Evolutionary conservation across 202 grass and related monocot genomes (phyloP).

Genomic region (Sporobolus alterniflorus): DNA sequence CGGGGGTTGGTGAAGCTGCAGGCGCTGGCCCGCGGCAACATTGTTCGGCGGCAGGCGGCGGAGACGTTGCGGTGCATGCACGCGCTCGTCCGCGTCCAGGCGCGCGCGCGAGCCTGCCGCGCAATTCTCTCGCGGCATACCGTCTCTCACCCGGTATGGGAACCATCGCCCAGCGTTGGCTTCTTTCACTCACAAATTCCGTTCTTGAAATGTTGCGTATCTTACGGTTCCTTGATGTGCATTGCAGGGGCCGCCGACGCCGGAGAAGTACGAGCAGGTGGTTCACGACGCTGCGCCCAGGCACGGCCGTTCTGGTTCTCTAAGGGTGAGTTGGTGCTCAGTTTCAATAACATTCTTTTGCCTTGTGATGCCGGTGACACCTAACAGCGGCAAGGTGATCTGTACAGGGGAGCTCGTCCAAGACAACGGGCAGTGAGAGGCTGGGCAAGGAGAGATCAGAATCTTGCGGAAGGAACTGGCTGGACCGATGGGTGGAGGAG

Average conservation of each 20-base stretch:
- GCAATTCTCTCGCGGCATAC: conserved; percentile 50
- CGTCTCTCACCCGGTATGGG: conserved; percentile 37
- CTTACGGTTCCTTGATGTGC: background rate
- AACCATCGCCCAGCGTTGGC: too few relatives aligned
- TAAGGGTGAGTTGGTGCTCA: conserved; percentile 43
- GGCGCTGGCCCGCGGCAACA: conserved; percentile 95
- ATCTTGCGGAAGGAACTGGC: conserved; percentile 80
- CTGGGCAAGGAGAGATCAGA: conserved; percentile 67
- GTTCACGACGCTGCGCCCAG: conserved; percentile 34
- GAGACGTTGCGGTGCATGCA: conserved; percentile 99
- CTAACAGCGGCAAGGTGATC: background rate
- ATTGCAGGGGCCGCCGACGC: conserved; percentile 63
- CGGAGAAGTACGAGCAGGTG: conserved; percentile 78
- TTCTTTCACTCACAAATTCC: background rate
- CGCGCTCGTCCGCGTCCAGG: conserved; percentile 85
- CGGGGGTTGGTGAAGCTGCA: conserved; percentile 91
- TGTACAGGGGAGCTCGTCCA: conserved; percentile 62
- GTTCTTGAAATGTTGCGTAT: background rate
- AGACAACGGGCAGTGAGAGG: conserved; percentile 45
- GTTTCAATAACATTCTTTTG: too few relatives aligned
- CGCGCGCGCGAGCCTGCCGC: conserved; percentile 69
- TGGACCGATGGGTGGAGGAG: conserved; percentile 95
- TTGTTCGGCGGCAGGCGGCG: conserved; percentile 86
- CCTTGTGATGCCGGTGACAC: background rate
- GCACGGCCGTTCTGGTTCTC: conserved; percentile 56